Conservation (phyloP, 306 rosid genomes). For the Betula pendula region DNA sequence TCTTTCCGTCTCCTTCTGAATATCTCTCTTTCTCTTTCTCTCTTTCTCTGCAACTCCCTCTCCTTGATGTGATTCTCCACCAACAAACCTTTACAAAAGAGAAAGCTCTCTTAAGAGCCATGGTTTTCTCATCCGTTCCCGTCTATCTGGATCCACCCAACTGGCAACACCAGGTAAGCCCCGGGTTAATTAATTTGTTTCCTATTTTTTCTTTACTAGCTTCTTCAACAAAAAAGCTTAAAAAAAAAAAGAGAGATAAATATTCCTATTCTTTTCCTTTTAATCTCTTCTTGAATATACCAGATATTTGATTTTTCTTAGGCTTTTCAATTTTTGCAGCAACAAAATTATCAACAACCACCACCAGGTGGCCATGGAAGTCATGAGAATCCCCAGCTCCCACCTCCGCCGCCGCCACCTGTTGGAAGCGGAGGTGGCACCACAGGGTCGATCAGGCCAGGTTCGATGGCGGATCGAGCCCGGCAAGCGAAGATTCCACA, state of each 20-base stretch:
- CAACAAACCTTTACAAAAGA: conserved; percentile 66
- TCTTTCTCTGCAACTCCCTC: conserved; percentile 47
- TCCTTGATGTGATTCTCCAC: conserved; percentile 86
- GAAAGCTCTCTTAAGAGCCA: conserved; percentile 46
- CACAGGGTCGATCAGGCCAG: conserved; percentile 45
- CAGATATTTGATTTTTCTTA: conserved; percentile 22
- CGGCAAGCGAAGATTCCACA: conserved; percentile 63
- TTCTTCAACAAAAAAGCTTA: conserved; percentile 58
- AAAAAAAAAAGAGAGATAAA: conserved; percentile 35
- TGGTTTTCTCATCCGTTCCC: conserved; percentile 86
- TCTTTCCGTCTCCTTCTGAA: conserved; percentile 62
- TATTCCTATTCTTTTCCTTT: conserved; percentile 50
- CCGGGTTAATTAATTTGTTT: conserved; percentile 17
- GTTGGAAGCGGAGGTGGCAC: conserved; percentile 22
- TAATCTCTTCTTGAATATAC: conserved; percentile 67
- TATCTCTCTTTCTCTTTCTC: conserved; percentile 38
- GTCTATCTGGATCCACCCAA: conserved; percentile 82
- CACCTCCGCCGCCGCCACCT: conserved; percentile 24
- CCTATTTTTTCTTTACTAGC: conserved; percentile 19
- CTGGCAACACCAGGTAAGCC: conserved; percentile 82
- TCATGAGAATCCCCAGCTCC: conserved; percentile 36
- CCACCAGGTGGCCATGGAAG: conserved; percentile 21
- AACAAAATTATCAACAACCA: conserved; percentile 32
- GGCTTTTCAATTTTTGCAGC: conserved; percentile 19
- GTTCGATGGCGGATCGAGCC: conserved; percentile 79